These are phyloP conservation scores for Calophaca sinica DNA, from an alignment of 306 rosid species.

Conservation along the genomic window DNA sequence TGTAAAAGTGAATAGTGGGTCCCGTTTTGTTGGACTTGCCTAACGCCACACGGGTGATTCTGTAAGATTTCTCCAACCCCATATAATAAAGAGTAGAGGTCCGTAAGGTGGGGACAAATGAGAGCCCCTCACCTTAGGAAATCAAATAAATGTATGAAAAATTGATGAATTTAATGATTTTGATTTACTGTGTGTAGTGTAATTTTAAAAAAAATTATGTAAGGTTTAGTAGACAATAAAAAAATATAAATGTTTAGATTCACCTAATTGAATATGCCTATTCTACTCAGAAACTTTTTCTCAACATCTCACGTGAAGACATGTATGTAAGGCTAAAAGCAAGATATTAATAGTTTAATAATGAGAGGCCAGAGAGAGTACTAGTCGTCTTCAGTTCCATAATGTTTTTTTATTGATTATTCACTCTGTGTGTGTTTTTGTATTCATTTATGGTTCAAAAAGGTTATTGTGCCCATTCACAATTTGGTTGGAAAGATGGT, in stretches of 20 bases:
- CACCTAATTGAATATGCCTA: conserved; percentile 39
- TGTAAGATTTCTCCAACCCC: conserved; percentile 69
- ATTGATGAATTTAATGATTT: conserved; percentile 14
- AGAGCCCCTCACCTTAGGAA: conserved; percentile 47
- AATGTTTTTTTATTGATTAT: background rate
- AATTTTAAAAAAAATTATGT: background rate
- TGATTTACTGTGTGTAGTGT: background rate
- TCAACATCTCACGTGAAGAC: conserved; percentile 54
- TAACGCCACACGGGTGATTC: conserved; percentile 52
- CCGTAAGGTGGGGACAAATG: conserved; percentile 48
- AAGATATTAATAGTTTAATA: conserved; percentile 53
- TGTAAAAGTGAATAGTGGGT: conserved; percentile 55
- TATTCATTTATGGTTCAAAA: conserved; percentile 29
- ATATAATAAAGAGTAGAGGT: conserved; percentile 41
- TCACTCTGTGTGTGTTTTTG: conserved; percentile 21
- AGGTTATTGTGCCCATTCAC: conserved; percentile 8
- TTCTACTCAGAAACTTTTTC: conserved; percentile 7
- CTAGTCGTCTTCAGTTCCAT: conserved; percentile 26
- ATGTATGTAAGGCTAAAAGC: conserved; percentile 33
- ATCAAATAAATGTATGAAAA: background rate
- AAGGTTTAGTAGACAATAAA: background rate
- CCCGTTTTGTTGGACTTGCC: conserved; percentile 69
- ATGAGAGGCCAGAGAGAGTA: conserved; percentile 43
- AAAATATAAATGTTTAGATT: conserved; percentile 26
- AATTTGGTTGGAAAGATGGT: conserved; percentile 29